These are phyloP conservation scores for Candolleomyces eurysporus DNA, from an alignment of 768 basidiomycete genomes.

Conservation along the genomic window DNA sequence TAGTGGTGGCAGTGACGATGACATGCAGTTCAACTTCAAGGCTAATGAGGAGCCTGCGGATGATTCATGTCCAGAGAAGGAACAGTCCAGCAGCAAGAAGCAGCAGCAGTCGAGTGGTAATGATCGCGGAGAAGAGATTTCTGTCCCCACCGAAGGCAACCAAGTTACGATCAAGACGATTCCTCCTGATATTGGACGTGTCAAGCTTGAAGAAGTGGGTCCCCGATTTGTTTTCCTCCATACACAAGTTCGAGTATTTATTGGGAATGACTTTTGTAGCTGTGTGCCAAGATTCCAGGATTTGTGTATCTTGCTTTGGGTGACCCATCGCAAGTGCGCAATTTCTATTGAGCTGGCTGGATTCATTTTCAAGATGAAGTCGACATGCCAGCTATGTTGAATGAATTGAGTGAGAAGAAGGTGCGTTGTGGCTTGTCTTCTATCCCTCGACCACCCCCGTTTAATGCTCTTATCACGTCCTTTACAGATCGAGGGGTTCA, in stretches of 20 bases:
- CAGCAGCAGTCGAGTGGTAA: slow-evolving; percentile 9
- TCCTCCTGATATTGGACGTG: slow-evolving; percentile 86
- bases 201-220: slow-evolving; percentile 83
- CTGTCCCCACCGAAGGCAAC: slow-evolving; percentile 73
- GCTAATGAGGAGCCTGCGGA: slow-evolving; percentile 70
- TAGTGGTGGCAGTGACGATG: slow-evolving; percentile 56
- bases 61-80: slow-evolving; percentile 56
- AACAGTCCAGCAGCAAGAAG: slow-evolving; percentile 34
- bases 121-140: slow-evolving; percentile 71
- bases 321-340: slow-evolving; percentile 89
- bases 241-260: slow-evolving; percentile 5
- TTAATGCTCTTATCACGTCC: slow-evolving; percentile 5
- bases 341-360: slow-evolving; percentile 95
- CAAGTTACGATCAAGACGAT: slow-evolving; percentile 95
- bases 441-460: slow-evolving; percentile 1
- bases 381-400: slow-evolving; percentile 73
- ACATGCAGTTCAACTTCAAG: slow-evolving; percentile 73
- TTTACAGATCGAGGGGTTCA: slow-evolving; percentile 88
- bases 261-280: slow-evolving; percentile 39
- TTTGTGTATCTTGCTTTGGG: slow-evolving; percentile 88
- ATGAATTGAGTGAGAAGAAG: slow-evolving; percentile 81
- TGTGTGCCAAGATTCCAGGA: slow-evolving; percentile 72
- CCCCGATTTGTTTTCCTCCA: slow-evolving; percentile 11
- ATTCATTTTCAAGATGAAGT: slow-evolving; percentile 81
- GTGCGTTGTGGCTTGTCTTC: slow-evolving; percentile 36